Percentiles rank a stretch among this genome's conserved stretches.
Conservation (phyloP, 179 eudicot genomes). For the Drosera spatulata region DNA sequence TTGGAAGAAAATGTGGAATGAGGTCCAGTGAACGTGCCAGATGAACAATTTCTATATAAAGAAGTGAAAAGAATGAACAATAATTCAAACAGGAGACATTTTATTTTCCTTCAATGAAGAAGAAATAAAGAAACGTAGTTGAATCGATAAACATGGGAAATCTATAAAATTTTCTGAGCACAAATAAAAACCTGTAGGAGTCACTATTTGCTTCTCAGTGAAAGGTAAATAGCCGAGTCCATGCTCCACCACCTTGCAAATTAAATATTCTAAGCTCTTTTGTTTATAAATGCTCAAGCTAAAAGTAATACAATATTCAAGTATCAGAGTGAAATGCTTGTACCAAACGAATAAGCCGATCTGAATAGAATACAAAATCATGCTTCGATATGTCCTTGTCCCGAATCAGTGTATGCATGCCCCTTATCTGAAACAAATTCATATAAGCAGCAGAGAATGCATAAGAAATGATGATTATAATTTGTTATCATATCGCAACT, state of each 20-base stretch:
- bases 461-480: no score
- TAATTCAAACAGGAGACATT: no score
- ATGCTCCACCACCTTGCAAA: conserved; percentile 70
- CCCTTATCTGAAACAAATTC: conserved; percentile 53
- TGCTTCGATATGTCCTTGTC: conserved; percentile 89
- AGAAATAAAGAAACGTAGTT: no score
- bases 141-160: no score
- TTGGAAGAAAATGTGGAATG: no score
- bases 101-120: no score
- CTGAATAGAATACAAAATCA: conserved; percentile 96
- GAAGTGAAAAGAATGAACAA: no score
- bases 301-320: conserved; percentile 2
- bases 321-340: conserved; percentile 3
- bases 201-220: conserved; percentile 87
- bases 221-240: conserved; percentile 98
- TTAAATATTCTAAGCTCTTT: conserved; percentile 1
- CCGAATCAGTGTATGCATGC: conserved; percentile 76
- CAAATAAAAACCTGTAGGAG: conserved; percentile 67
- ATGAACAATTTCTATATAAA: no score
- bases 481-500: no score
- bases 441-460: conserved; percentile 8
- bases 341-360: conserved; percentile 98
- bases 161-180: no score
- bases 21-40: no score
- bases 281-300: neutral